phyloP scores from a whole-genome alignment of 176 grass and related monocot species.

The Coix lacrymajobi region DNA sequence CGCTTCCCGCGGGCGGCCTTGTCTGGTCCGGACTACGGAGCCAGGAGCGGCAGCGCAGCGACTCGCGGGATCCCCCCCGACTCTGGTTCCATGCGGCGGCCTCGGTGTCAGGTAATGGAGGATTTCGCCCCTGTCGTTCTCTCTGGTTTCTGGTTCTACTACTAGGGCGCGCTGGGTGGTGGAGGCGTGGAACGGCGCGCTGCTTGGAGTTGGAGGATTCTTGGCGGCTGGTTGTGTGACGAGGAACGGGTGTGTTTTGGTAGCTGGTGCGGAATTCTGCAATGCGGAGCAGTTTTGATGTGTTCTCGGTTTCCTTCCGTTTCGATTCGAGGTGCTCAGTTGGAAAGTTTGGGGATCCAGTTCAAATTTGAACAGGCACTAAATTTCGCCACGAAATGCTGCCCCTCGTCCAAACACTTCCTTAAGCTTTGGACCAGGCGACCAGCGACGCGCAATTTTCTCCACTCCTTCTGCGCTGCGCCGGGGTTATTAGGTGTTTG shows the following conservation, averaged over 20 bases:
- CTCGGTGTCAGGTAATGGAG: slow-evolving; percentile 24
- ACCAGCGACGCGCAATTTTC: neutral
- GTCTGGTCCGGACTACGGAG: neutral
- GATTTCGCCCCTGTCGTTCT: neutral
- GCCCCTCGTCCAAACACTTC: neutral
- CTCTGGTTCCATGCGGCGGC: neutral
- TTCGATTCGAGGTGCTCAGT: neutral
- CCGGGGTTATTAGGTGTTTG: neutral
- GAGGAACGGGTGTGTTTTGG: neutral
- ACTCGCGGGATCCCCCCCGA: neutral
- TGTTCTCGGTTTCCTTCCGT: neutral
- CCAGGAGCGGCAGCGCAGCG: neutral
- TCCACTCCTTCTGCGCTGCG: neutral
- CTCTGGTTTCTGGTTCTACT: neutral
- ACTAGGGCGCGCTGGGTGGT: neutral
- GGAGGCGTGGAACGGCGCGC: neutral
- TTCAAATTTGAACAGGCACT: neutral
- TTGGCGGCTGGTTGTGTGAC: neutral
- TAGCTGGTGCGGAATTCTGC: slow-evolving; percentile 1
- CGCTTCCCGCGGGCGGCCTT: neutral
- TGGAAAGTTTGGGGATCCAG: slow-evolving; percentile 4
- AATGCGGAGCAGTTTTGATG: slow-evolving; percentile 7
- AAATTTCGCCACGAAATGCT: neutral
- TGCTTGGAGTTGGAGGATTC: neutral
- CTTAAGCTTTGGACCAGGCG: neutral